Evolutionary conservation across 1,284 basidiomycete genomes (phyloP).

Genomic region (Jaminaea rosea): DNA sequence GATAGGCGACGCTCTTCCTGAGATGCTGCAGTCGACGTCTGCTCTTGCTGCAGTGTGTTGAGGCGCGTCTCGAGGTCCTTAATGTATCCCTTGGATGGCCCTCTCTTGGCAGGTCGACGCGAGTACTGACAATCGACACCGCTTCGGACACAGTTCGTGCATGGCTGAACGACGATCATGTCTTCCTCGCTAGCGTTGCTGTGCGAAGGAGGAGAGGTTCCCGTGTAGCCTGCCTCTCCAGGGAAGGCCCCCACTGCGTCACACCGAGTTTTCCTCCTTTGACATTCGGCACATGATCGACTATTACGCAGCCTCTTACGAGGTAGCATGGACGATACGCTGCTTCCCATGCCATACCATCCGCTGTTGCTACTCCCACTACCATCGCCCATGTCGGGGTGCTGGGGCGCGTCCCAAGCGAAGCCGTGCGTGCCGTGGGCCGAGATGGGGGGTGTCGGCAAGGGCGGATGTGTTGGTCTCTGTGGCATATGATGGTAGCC

Average conservation of each 20-base stretch:
- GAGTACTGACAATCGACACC: conserved; percentile 22
- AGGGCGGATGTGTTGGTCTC: no score
- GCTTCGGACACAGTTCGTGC: conserved; percentile 25
- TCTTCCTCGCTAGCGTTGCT: conserved; percentile 10
- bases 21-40: conserved; percentile 4
- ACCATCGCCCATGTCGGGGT: no score
- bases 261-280: conserved; percentile 24
- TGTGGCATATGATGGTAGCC: no score
- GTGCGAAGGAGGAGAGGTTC: conserved; percentile 14
- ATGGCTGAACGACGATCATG: conserved; percentile 31
- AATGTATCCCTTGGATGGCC: conserved; percentile 31
- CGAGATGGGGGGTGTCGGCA: no score
- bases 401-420: no score
- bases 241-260: conserved; percentile 28
- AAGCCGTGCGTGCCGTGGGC: no score
- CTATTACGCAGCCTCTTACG: conserved; percentile 25
- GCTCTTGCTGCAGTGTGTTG: conserved; percentile 26
- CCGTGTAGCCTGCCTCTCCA: conserved; percentile 16
- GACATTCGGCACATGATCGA: conserved; percentile 24
- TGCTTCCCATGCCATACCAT: no score
- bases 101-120: conserved; percentile 27
- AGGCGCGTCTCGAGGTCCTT: conserved; percentile 33
- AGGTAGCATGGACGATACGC: no score
- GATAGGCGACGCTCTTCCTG: conserved; percentile 2
- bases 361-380: no score